Base-by-base conservation (phyloP, 1,139 yeast species). In the Yamadazyma sp. region DNA sequence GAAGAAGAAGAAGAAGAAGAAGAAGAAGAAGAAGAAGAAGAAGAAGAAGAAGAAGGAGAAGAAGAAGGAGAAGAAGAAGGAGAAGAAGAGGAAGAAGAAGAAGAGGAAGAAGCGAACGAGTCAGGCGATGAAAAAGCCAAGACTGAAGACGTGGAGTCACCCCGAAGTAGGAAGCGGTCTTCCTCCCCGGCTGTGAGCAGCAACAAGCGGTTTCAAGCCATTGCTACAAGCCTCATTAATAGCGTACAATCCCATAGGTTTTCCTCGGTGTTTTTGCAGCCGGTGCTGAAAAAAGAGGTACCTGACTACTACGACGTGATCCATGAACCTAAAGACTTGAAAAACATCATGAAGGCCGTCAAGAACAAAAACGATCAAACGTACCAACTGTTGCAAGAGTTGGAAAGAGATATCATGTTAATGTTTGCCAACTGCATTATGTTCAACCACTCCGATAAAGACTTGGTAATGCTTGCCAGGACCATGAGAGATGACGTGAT, bases 361-460 rank as follows among this genome's bases (percentile, higher is more conserved):
- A 82, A 81, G 48, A 64, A 55, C 56, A 71, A 69, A 42, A 44
- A 45, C 1, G 59, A 62, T 2, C 67, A 70, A 1, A 56, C 49
- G 14, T 80, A 79, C 40, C 80, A 79, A 1, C 70, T 72, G 47
- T 74, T 86, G 30, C 69, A 73, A 36, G 80, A 82, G 41, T 62
- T 86, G 20, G 89, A 86, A 51, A 67, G 85, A 40, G 87, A 83
- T 45, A 65, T 86, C 29, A 75, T 82, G 67, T 64, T 82, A 39
- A 85, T 86, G 94, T 84, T 83, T 63, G 86, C 92, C 37, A 86
- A 86, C 57, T 86, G 92, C 25, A 75, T 85, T 12, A 86, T 86
- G 94, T 86, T 82, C 59, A 86, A 86, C 57, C 76, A 78, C 44
- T 73, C 78, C 47, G 81, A 76, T 46, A 77, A 81, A 27, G 87